A percentile compares a stretch with the other conserved stretches of the same genome.
These are phyloP conservation scores for Cryptococcus sp. DNA, from an alignment of 1,284 basidiomycete species.

Conservation along the genomic window DNA sequence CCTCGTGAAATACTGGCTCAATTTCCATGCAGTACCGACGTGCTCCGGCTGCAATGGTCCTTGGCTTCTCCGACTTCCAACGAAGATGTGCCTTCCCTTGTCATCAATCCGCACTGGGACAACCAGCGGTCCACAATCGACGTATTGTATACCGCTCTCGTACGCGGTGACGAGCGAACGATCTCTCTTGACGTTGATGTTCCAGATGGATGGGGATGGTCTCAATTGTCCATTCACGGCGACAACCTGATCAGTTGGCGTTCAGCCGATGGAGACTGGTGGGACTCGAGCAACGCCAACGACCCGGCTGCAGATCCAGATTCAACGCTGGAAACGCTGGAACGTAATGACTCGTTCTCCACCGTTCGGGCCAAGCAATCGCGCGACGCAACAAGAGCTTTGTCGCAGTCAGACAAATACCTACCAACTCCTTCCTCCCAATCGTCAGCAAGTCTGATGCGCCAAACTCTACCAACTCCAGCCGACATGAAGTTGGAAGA, in stretches of 20 bases:
- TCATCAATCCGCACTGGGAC: slow-evolving; percentile 31
- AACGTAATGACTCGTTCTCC: slow-evolving; percentile 34
- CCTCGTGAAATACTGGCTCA: background rate
- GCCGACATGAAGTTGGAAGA: slow-evolving; percentile 33
- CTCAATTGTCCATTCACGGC: slow-evolving; percentile 29
- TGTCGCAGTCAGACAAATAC: no score
- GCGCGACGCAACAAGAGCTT: background rate
- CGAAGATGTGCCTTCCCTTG: slow-evolving; percentile 21
- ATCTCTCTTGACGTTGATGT: slow-evolving; percentile 28
- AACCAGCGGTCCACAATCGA: slow-evolving; percentile 22
- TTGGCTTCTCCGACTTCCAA: slow-evolving; percentile 17
- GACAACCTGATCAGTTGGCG: slow-evolving; percentile 35
- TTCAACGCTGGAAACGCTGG: slow-evolving; percentile 7
- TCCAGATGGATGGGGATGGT: slow-evolving; percentile 45
- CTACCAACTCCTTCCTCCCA: background rate
- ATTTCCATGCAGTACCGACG: slow-evolving; percentile 30
- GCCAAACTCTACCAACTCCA: slow-evolving; percentile 27
- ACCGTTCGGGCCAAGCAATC: slow-evolving; percentile 23
- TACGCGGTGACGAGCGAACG: slow-evolving; percentile 1
- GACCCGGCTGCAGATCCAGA: slow-evolving; percentile 4
- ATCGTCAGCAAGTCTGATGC: slow-evolving; percentile 29
- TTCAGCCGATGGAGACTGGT: slow-evolving; percentile 30
- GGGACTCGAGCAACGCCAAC: slow-evolving; percentile 1
- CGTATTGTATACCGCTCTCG: slow-evolving; percentile 25
- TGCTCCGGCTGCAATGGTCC: slow-evolving; percentile 40